Conservation (phyloP, 176 grass and related monocot species). For the Canna indica region DNA sequence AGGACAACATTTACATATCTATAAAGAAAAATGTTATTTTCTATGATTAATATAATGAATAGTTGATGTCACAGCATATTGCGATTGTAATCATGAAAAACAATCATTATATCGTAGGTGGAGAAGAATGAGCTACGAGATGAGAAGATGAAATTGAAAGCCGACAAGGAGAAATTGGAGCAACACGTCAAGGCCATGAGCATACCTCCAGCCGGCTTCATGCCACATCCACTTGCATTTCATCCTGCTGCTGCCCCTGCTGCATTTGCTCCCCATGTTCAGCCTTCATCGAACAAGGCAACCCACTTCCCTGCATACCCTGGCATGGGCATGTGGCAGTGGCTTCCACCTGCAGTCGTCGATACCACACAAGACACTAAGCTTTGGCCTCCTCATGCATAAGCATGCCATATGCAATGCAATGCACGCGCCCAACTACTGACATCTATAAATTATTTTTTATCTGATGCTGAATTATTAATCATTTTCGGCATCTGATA, state of each 20-base stretch:
- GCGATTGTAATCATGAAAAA: not conserved
- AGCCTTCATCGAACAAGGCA: slow-evolving; percentile 33
- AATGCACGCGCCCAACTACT: not conserved
- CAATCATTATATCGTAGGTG: slow-evolving; percentile 23
- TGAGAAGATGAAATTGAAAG: slow-evolving; percentile 70
- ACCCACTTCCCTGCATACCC: slow-evolving; percentile 35
- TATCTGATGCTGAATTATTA: not conserved
- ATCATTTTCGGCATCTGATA: not conserved
- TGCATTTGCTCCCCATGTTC: slow-evolving; percentile 33
- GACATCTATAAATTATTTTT: not conserved
- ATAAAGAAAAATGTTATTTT: not conserved
- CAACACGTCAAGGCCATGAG: slow-evolving; percentile 56
- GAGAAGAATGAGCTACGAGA: slow-evolving; percentile 75
- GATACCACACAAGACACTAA: slow-evolving; percentile 80
- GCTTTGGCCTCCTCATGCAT: slow-evolving; percentile 89
- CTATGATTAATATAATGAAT: not conserved
- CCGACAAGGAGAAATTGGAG: slow-evolving; percentile 59
- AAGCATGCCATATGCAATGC: not conserved
- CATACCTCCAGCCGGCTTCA: slow-evolving; percentile 42
- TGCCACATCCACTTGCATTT: slow-evolving; percentile 44
- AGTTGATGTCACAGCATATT: not conserved
- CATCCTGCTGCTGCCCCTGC: slow-evolving; percentile 23
- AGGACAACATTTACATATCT: not conserved
- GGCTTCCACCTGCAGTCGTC: slow-evolving; percentile 47
- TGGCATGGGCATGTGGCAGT: slow-evolving; percentile 74